A percentile compares a stretch with the other conserved stretches of the same genome.
phyloP scores from a whole-genome alignment of 148 eudicot species.

The Rhododendron ferrugineum region DNA sequence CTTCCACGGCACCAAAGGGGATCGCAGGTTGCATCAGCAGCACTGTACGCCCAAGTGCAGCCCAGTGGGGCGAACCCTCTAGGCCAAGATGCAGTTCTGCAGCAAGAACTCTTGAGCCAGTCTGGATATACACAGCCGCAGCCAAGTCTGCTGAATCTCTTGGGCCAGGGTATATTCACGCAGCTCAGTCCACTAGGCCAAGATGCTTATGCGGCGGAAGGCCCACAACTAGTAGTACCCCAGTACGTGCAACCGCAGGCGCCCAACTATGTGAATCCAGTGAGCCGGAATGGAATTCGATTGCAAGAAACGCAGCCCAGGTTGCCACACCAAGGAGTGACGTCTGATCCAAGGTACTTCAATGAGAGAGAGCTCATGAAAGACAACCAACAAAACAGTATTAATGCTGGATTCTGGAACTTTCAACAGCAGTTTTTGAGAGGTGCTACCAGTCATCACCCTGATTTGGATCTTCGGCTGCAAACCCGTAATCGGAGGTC shows the following conservation, averaged over 20 bases:
- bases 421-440: neutral
- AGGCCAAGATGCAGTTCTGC: neutral
- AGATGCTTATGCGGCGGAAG: neutral
- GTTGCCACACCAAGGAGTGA: neutral
- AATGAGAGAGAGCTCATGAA: neutral
- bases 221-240: neutral
- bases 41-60: neutral
- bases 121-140: neutral
- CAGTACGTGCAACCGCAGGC: neutral
- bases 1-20: neutral
- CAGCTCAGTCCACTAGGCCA: neutral
- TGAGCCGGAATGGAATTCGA: neutral
- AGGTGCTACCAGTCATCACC: neutral
- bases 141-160: neutral
- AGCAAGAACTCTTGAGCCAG: neutral
- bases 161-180: neutral
- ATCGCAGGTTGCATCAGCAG: neutral
- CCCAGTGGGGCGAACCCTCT: neutral
- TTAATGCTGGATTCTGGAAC: neutral
- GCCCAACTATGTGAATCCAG: neutral
- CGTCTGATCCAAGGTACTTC: neutral
- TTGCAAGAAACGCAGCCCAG: neutral
- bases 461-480: constrained; percentile 8
- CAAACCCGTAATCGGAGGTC: neutral
- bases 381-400: neutral